Evolutionary conservation across 257 asterid genomes (phyloP), one percentile per base, ranked within the genome.

Genomic region (Nemophila menziesii): DNA sequence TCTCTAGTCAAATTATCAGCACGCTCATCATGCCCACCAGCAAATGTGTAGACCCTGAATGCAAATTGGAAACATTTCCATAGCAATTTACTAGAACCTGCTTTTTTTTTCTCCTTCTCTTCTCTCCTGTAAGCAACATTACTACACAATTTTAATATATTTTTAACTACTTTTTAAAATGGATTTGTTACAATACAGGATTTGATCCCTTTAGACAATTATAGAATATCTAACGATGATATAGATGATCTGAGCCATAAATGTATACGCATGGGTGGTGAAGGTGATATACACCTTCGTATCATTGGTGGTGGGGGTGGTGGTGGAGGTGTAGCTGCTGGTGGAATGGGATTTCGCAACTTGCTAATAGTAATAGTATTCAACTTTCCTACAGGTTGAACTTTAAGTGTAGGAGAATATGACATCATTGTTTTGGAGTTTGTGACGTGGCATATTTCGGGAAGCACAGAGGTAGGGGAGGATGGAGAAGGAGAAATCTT

Each of bases 41-140:
- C 87, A 20, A 82, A 82, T 1, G 83, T 72, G 57, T 87, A 87
- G 19, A 87, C 81, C 11, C 93, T 63, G 60, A 57, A 87, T 11
- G 95, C 95, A 37, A 87, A 78, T 61, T 87, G 95, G 60, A 87
- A 87, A 22, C 93, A 80, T 69, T 65, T 75, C 97, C 97, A 87
- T 1, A 77, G 70, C 37, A 67, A 33, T 67, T 83, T 73, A 18
- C 50, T 55, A 2, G 73, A 60, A 55, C 53, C 78, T 3, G 44
- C 54, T 45, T 56, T 77, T 23, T 53, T 60, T 4, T 21, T 67
- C 2, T 51, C 72, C 69, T 62, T 70, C 77, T 43, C 78, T 66
- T 43, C 67, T 69, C 60, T 79, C 92, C 94, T 82, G 79, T 39
- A 41, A 33, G 53, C 24, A 24, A 40, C 13, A 48, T 42, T 37